These are phyloP conservation scores for Cryomyces minteri DNA, from an alignment of 495 filamentous ascomycete species.

Conservation along the genomic window DNA sequence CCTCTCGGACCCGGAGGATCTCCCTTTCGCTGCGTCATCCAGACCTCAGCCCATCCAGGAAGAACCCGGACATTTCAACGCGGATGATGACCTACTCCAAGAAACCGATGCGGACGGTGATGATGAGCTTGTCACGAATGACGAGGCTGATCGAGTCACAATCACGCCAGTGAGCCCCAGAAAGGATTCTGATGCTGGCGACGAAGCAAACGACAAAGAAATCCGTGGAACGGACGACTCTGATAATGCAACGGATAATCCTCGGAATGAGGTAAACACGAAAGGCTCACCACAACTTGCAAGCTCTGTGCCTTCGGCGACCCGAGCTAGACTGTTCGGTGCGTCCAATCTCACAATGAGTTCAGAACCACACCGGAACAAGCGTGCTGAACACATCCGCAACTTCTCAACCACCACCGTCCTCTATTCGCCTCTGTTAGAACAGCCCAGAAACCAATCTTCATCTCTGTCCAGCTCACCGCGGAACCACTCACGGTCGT, in stretches of 20 bases:
- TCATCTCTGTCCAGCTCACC: not conserved
- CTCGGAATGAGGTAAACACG: no score
- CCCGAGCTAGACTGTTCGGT: not conserved
- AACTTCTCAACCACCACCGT: slow-evolving; percentile 65
- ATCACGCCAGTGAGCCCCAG: not conserved
- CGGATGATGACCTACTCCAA: slow-evolving; percentile 29
- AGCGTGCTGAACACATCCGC: slow-evolving; percentile 27
- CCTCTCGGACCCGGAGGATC: slow-evolving; percentile 2
- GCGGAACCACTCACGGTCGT: no score
- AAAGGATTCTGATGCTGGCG: no score
- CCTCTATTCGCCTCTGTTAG: slow-evolving; percentile 25
- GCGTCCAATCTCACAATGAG: not conserved
- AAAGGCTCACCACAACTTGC: not conserved
- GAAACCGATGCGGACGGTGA: slow-evolving; percentile 66
- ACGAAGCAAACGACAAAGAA: no score
- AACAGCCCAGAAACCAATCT: not conserved
- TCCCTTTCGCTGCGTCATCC: slow-evolving; percentile 6
- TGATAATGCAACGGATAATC: no score
- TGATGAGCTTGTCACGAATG: slow-evolving; percentile 73
- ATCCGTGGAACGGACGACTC: no score
- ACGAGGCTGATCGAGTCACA: slow-evolving; percentile 29
- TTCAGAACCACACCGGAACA: no score
- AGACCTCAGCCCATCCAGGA: slow-evolving; percentile 13
- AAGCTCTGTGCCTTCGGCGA: not conserved
- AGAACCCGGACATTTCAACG: slow-evolving; percentile 16